A percentile compares a stretch with the other conserved stretches of the same genome.
Conservation (phyloP, 1,284 basidiomycete species). For the Prillingera fragicola region DNA sequence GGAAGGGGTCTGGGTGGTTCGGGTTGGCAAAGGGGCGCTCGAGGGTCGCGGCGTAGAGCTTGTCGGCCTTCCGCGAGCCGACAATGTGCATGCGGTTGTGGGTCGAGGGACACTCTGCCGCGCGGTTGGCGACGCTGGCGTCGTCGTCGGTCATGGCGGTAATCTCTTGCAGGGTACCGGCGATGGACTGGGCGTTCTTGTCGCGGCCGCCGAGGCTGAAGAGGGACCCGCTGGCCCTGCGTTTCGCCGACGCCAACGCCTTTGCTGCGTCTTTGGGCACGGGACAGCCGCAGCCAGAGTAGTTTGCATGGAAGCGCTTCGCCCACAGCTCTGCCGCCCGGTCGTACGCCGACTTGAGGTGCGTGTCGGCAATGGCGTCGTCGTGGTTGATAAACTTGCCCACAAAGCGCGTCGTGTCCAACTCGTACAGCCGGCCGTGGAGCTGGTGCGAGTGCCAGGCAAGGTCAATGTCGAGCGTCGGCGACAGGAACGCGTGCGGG, state of each 20-base stretch:
- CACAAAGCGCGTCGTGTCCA: constrained; percentile 18
- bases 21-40: not conserved
- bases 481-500: constrained; percentile 19
- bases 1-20: constrained; percentile 11
- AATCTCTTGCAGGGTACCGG: not conserved
- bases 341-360: constrained; percentile 20
- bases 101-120: constrained; percentile 11
- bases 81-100: constrained; percentile 12
- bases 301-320: constrained; percentile 14
- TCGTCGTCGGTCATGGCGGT: not conserved
- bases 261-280: not conserved
- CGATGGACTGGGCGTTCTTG: not conserved
- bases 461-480: constrained; percentile 42
- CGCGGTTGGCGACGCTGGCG: constrained; percentile 6
- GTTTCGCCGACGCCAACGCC: not conserved
- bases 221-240: not conserved
- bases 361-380: constrained; percentile 30
- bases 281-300: constrained; percentile 17
- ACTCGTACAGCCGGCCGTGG: constrained; percentile 17
- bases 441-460: constrained; percentile 48
- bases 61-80: not conserved
- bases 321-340: constrained; percentile 25
- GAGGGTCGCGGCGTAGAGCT: not conserved
- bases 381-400: constrained; percentile 31
- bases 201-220: constrained; percentile 11